Evolutionary conservation across 2,329 filamentous ascomycete genomes (phyloP).

Genomic region (Sclerotinia minor): DNA sequence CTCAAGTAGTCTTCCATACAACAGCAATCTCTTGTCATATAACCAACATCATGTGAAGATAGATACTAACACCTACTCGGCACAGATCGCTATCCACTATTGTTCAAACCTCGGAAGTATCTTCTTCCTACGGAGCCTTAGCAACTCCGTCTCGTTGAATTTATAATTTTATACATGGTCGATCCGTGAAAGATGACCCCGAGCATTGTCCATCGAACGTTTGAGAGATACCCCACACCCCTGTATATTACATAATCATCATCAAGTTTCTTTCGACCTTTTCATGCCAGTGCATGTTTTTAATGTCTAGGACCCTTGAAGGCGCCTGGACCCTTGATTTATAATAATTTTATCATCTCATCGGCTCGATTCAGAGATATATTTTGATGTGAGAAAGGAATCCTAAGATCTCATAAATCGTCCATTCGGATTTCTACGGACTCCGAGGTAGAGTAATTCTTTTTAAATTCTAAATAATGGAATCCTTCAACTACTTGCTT

Average conservation of each 20-base stretch:
- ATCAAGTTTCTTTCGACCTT: neutral
- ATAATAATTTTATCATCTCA: neutral
- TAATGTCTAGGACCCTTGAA: neutral
- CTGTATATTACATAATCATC: constrained; percentile 14
- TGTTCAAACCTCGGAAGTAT: neutral
- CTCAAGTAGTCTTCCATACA: too few relatives aligned
- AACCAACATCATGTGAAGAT: neutral
- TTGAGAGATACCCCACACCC: neutral
- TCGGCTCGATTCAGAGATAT: neutral
- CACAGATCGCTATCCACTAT: too few relatives aligned
- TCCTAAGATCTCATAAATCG: neutral
- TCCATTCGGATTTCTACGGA: neutral
- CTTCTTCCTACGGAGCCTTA: neutral
- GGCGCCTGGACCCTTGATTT: neutral
- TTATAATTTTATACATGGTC: neutral
- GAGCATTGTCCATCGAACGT: neutral
- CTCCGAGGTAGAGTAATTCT: neutral
- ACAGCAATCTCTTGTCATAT: neutral
- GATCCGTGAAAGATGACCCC: neutral
- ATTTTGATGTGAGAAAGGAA: neutral
- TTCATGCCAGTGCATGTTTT: neutral
- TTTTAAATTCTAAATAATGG: neutral
- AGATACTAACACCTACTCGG: too few relatives aligned
- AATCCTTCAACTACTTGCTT: neutral
- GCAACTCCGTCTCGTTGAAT: neutral